These are phyloP conservation scores for Trypanosoma boissoni DNA, from an alignment of 208 protist species.

Conservation along the genomic window DNA sequence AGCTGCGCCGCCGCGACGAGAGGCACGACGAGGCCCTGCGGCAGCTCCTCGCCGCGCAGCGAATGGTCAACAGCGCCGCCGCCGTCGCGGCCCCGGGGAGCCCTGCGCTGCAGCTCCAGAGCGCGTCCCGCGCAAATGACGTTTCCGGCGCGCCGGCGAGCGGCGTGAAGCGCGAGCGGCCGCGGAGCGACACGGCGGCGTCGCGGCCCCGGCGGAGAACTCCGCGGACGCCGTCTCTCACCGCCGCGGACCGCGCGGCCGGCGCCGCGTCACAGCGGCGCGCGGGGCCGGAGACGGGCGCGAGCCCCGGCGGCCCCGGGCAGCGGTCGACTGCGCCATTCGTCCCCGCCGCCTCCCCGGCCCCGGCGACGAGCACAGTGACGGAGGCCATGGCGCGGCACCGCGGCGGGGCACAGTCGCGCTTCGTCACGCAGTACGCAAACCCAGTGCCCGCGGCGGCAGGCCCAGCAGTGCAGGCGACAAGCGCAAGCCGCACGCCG, in stretches of 20 bases:
- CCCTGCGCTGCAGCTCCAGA: no score
- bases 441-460: slow-evolving; percentile 1
- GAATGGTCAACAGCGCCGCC: no score
- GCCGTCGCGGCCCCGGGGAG: no score
- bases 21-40: slow-evolving; percentile 47
- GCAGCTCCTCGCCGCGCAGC: slow-evolving; percentile 43
- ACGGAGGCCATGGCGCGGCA: slow-evolving; percentile 11
- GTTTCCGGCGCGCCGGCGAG: no score
- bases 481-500: neutral
- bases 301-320: no score
- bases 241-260: slow-evolving; percentile 41
- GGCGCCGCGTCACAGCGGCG: neutral
- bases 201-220: slow-evolving; percentile 35
- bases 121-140: slow-evolving; percentile 39
- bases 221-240: slow-evolving; percentile 71
- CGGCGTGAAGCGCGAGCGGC: slow-evolving; percentile 21
- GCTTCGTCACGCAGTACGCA: slow-evolving; percentile 19
- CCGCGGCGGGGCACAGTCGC: neutral
- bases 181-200: slow-evolving; percentile 24
- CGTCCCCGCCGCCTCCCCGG: slow-evolving; percentile 14
- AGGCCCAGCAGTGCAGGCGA: neutral
- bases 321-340: no score
- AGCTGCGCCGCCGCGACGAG: no score
- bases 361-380: slow-evolving; percentile 6
- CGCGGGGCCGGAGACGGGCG: no score